A percentile compares a stretch with the other conserved stretches of the same genome.
These are phyloP conservation scores for Plenodomus tracheiphilus DNA, from an alignment of 2,329 filamentous ascomycete species.

Conservation along the genomic window DNA sequence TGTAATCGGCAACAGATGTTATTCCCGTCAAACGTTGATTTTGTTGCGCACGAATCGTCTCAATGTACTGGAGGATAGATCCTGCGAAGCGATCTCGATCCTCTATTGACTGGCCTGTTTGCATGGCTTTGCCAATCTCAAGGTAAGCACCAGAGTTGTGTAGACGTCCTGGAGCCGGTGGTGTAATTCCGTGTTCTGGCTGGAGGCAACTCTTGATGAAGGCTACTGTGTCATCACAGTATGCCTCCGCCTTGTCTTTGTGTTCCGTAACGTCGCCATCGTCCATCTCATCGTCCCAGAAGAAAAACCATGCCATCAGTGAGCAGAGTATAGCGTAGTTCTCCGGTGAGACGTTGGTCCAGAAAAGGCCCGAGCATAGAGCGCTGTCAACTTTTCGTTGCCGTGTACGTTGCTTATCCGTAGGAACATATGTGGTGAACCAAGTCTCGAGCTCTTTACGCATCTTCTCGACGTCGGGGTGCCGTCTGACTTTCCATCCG, in stretches of 20 bases:
- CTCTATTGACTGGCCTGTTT: too few species aligned
- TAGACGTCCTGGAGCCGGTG: not conserved
- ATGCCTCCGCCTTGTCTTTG: not conserved
- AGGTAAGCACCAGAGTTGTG: not conserved
- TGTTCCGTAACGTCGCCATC: not conserved
- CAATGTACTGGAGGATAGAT: too few species aligned
- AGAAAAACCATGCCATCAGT: not conserved
- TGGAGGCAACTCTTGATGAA: not conserved
- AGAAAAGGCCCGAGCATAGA: not conserved
- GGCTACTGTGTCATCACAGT: not conserved
- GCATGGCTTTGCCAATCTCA: not conserved
- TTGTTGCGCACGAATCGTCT: too few species aligned
- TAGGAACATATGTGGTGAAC: conserved; percentile 6
- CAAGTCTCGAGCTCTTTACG: conserved; percentile 6
- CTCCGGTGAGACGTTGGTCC: not conserved
- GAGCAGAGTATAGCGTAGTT: not conserved
- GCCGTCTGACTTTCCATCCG: conserved; percentile 3
- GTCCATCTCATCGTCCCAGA: not conserved
- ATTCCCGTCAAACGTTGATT: too few species aligned
- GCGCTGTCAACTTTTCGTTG: not conserved
- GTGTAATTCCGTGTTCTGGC: not conserved
- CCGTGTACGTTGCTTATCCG: conserved; percentile 4
- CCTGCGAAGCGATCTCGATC: too few species aligned
- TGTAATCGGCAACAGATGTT: not conserved
- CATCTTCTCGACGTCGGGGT: conserved; percentile 3